Evolutionary conservation across 257 asterid genomes (phyloP).

Genomic region (Capsicum pubescens): DNA sequence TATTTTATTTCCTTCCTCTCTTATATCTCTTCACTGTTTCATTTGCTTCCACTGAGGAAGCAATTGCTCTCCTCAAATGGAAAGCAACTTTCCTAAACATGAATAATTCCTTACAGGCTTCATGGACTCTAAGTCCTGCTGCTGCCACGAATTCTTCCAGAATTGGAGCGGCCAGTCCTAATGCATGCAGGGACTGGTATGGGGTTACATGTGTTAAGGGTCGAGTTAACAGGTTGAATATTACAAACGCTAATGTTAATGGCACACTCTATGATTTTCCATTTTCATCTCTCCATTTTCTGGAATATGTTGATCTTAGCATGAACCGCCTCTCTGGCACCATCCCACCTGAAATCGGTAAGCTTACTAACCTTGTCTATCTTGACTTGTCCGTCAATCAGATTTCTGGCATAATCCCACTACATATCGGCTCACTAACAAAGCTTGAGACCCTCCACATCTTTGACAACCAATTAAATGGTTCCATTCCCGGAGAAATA

Average conservation of each 20-base stretch:
- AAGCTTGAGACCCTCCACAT: not conserved
- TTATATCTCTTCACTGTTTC: not conserved
- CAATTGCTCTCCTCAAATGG: conserved; percentile 37
- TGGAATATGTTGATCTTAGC: conserved; percentile 32
- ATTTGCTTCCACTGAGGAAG: conserved; percentile 31
- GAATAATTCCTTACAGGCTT: conserved; percentile 21
- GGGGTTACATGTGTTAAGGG: conserved; percentile 32
- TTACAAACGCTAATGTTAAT: conserved; percentile 2
- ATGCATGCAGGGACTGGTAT: conserved; percentile 29
- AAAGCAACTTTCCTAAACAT: conserved; percentile 29
- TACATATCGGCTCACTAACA: conserved; percentile 9
- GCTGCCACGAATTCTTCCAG: not conserved
- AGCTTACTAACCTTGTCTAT: not conserved
- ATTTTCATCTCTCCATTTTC: conserved; percentile 36
- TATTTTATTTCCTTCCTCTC: not conserved
- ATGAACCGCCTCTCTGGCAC: conserved; percentile 33
- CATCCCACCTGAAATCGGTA: conserved; percentile 22
- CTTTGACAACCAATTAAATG: not conserved
- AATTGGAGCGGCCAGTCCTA: not conserved
- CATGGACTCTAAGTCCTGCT: conserved; percentile 31
- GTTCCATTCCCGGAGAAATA: conserved; percentile 9
- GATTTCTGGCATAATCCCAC: conserved; percentile 31
- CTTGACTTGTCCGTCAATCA: conserved; percentile 20
- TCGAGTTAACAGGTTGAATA: conserved; percentile 30
- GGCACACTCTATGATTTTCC: conserved; percentile 39